Conservation (phyloP, 73 alveolate genomes). For the Symbiodinium pilosum region DNA sequence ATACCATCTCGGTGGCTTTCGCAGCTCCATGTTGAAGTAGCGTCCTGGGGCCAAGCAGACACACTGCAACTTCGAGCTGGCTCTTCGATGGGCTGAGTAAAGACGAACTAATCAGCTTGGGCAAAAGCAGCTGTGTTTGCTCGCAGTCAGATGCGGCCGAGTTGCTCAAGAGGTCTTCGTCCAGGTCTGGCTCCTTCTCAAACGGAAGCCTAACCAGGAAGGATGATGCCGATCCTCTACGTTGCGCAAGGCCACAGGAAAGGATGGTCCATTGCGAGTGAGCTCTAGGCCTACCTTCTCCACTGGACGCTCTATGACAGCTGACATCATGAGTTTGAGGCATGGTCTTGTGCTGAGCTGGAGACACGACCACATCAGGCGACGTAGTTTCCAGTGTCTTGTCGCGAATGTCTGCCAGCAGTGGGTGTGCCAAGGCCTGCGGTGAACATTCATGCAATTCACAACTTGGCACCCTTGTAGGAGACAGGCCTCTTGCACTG, state of each 20-base stretch:
- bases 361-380: constrained; percentile 60
- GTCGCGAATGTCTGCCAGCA: constrained; percentile 81
- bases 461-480: too few species aligned
- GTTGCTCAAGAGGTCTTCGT: constrained; percentile 44
- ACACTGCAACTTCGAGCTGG: neutral
- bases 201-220: constrained; percentile 42
- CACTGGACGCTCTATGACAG: too few species aligned
- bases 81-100: neutral
- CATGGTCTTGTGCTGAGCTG: neutral
- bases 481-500: constrained; percentile 94
- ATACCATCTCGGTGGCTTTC: constrained; percentile 9
- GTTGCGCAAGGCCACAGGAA: too few species aligned
- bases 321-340: too few species aligned
- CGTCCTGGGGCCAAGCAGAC: constrained; percentile 8
- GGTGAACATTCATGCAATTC: too few species aligned
- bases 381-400: constrained; percentile 41
- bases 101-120: too few species aligned
- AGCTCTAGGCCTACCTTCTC: too few species aligned
- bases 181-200: constrained; percentile 72
- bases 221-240: too few species aligned
- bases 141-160: neutral
- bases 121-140: neutral
- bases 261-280: too few species aligned
- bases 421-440: constrained; percentile 84
- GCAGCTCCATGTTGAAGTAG: constrained; percentile 76